These are phyloP conservation scores for Kokia cookei DNA, from an alignment of 441 rosid species.

Conservation along the genomic window DNA sequence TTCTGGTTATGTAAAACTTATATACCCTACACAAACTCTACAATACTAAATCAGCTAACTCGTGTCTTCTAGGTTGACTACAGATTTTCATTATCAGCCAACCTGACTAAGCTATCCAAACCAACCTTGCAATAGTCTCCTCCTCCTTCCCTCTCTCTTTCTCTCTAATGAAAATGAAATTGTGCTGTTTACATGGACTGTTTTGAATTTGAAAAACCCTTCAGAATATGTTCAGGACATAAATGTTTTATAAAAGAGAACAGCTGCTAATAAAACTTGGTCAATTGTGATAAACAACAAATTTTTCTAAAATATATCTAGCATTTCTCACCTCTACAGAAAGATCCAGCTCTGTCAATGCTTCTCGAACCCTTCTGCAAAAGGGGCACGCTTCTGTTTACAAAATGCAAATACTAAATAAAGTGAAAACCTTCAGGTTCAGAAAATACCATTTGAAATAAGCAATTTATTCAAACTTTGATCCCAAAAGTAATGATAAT, in stretches of 20 bases:
- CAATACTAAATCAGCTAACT: background rate
- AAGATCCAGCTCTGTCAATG: conserved; percentile 82
- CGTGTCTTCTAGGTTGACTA: background rate
- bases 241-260: background rate
- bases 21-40: background rate
- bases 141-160: too few species aligned
- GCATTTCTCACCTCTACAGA: conserved; percentile 49
- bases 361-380: conserved; percentile 83
- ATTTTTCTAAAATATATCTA: background rate
- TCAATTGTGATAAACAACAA: background rate
- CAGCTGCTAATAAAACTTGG: background rate
- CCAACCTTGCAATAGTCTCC: background rate
- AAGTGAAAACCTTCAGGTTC: background rate
- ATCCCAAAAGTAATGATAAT: background rate
- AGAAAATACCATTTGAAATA: background rate
- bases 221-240: background rate
- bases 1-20: background rate
- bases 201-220: background rate
- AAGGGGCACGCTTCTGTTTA: conserved; percentile 82
- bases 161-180: background rate
- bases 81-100: background rate
- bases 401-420: conserved; percentile 6
- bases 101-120: background rate
- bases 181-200: background rate
- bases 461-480: background rate